phyloP scores from a whole-genome alignment of 495 filamentous ascomycete genomes.

The Tuber aestivum region DNA sequence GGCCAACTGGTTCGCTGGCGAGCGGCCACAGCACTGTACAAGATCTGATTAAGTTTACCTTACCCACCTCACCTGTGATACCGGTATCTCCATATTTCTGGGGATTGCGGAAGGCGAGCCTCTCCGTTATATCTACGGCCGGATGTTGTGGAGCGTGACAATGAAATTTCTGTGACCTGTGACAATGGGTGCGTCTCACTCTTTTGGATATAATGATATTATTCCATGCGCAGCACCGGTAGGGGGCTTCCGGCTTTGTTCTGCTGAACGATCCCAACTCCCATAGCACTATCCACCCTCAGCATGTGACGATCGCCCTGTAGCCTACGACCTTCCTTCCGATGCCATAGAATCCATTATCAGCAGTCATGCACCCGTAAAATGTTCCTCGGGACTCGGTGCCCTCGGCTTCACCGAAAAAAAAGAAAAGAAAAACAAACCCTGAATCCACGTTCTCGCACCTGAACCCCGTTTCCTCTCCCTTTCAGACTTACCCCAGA shows the following conservation, averaged over 20 bases:
- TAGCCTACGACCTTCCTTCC: not conserved
- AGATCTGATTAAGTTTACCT: not conserved
- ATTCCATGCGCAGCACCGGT: not conserved
- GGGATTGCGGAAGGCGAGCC: not conserved
- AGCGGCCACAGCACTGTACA: not conserved
- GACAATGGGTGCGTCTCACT: not conserved
- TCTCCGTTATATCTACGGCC: not conserved
- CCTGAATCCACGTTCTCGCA: not conserved
- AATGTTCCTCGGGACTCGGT: not conserved
- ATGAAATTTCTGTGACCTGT: not conserved
- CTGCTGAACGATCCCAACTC: not conserved
- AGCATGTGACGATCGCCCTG: not conserved
- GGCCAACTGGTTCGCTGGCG: too few species aligned
- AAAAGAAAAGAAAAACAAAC: not conserved
- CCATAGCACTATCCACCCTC: not conserved
- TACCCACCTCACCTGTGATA: too few species aligned
- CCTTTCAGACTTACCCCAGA: not conserved
- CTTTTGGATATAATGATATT: not conserved
- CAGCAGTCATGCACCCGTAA: not conserved
- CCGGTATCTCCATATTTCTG: not conserved
- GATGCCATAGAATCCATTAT: not conserved
- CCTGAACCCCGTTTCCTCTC: not conserved
- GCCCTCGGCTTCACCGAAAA: not conserved
- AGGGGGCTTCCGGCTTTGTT: not conserved
- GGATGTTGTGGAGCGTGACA: not conserved